Conservation (phyloP, 441 rosid genomes). For the Syzygium malaccense region DNA sequence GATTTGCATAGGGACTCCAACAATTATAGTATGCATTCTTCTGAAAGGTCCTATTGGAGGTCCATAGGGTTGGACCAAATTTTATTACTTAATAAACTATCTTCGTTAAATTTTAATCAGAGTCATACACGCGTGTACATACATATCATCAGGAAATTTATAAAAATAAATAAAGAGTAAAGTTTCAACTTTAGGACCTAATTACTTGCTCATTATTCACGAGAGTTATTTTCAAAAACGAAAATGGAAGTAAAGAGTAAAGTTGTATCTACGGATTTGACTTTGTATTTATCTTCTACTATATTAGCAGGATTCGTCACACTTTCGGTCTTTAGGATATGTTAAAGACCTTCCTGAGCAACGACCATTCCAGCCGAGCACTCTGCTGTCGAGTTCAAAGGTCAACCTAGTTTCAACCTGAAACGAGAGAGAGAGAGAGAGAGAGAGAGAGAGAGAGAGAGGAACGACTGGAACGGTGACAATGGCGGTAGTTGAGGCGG, state of each 20-base stretch:
- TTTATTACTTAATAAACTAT: neutral
- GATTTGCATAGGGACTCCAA: neutral
- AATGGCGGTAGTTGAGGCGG: no score
- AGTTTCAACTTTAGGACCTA: neutral
- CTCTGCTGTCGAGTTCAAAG: neutral
- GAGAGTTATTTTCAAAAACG: neutral
- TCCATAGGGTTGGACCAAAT: neutral
- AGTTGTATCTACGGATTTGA: neutral
- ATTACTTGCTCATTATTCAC: neutral
- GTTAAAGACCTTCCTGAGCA: neutral
- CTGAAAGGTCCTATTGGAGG: neutral
- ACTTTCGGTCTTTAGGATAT: neutral
- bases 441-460: no score
- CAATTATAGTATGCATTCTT: neutral
- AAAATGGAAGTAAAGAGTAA: neutral
- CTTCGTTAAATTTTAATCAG: neutral
- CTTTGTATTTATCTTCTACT: neutral
- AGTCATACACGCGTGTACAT: neutral
- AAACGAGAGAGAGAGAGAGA: no score
- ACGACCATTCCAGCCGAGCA: neutral
- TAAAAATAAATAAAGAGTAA: neutral
- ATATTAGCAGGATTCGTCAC: neutral
- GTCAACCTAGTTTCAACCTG: neutral
- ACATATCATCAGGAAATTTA: neutral
- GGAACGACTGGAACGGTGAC: no score